Conservation (phyloP, 257 asterid genomes). For the Solanum tarapatanum region DNA sequence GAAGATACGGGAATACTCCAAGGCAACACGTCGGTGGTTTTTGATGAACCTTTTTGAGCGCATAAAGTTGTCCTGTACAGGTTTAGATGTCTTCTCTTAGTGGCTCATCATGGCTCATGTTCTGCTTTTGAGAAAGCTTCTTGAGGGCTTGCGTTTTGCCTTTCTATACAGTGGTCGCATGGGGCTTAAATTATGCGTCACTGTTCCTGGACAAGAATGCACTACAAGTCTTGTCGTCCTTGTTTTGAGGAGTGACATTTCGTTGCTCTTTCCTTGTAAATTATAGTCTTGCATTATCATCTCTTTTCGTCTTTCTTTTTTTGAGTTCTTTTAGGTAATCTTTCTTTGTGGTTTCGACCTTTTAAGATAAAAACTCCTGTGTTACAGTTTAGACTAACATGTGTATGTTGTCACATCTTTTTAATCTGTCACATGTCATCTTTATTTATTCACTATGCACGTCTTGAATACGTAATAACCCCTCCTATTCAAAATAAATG, state of each 20-base stretch:
- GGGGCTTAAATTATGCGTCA: background rate
- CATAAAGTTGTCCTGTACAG: background rate
- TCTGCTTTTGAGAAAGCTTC: background rate
- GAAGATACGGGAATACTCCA: constrained; percentile 48
- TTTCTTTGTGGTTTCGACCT: background rate
- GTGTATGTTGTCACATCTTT: background rate
- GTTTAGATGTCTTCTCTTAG: background rate
- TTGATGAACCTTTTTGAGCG: constrained; percentile 21
- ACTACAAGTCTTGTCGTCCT: background rate
- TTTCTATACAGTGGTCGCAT: background rate
- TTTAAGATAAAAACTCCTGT: background rate
- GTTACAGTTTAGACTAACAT: background rate
- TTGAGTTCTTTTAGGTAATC: background rate
- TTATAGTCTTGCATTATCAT: background rate
- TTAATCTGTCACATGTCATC: background rate
- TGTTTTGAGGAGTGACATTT: background rate
- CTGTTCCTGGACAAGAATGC: background rate
- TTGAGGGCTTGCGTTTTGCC: background rate
- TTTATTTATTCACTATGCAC: background rate
- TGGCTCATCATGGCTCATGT: background rate
- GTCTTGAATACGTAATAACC: background rate
- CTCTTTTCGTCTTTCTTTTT: background rate
- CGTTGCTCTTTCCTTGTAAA: background rate
- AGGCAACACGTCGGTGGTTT: constrained; percentile 68
- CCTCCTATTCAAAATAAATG: background rate